Base-by-base conservation (phyloP, 2,329 filamentous ascomycete species). In the Polychaeton citri region DNA sequence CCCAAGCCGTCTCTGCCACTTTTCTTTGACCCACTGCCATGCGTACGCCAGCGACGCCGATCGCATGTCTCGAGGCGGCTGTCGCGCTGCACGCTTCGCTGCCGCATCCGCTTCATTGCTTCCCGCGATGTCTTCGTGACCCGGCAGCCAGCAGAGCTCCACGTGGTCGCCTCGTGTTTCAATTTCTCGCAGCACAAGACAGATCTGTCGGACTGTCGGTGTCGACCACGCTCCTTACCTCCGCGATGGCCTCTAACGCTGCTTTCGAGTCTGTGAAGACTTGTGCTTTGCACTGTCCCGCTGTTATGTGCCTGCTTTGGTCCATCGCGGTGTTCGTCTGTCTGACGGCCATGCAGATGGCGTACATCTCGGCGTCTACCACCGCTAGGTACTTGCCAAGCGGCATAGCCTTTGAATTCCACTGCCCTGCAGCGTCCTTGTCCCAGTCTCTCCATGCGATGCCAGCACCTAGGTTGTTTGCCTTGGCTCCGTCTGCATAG, bases 21-120 rank as follows among this genome's bases (percentile, higher is more conserved):
- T 37, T 30, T 30, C 30, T 30, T 32, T 21, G 28, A 33, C 18
- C 3, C 26, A 28, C 24, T 37, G 30, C 30, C 24, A 32, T 16
- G 32, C 30, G 19, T 37, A 32, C 13, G 19, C 30, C 19, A 37
- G 35, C 28, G 32, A 38, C n/a, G 20, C 37, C 28, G 21, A 36
- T 30, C 5, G 19, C 34, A 36, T 31, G 21, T 13, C 20, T 31
- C 5, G 35, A 30, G 15, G 21, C 28, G 15, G 17, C 24, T 33
- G 32, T 33, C 32, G 32, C 19, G 32, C 32, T 33, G 32, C 32
- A 15, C 16, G 32, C 17, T 19, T 33, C 19, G 32, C 32, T 19
- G 19, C 17, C 3, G 32, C 32, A 2, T 33, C 32, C 16, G 32
- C 32, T 19, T 19, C 19, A 33, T 19, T 33, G 16, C 16, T 19